phyloP scores from a whole-genome alignment of 208 protist species.

The Blechomonas ayalai region DNA sequence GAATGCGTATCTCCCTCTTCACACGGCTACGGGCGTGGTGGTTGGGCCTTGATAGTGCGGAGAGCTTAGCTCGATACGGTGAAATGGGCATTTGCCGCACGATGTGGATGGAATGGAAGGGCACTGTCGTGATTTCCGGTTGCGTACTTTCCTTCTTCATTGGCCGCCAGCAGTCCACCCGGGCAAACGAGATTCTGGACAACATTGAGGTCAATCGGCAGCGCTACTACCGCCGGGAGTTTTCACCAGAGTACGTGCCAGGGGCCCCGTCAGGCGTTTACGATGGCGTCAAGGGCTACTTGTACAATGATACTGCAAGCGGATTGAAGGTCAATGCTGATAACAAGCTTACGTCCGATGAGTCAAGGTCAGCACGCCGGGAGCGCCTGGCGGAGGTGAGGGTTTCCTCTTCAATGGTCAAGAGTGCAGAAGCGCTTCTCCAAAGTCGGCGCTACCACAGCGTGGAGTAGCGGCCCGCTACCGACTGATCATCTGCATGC shows the following conservation, averaged over 20 bases:
- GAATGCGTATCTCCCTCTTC: constrained; percentile 41
- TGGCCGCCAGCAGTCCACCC: constrained; percentile 39
- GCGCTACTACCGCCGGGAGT: constrained; percentile 62
- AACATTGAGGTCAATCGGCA: constrained; percentile 83
- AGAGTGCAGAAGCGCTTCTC: constrained; percentile 38
- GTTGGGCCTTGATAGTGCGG: constrained; percentile 57
- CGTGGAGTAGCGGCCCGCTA: no score
- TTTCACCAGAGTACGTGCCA: constrained; percentile 58
- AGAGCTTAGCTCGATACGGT: constrained; percentile 57
- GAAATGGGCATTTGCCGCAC: constrained; percentile 47
- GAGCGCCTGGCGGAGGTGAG: constrained; percentile 23
- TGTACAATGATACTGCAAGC: constrained; percentile 43
- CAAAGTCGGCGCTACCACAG: constrained; percentile 21
- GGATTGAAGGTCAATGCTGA: constrained; percentile 69
- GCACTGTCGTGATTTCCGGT: constrained; percentile 36
- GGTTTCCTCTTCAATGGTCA: constrained; percentile 64
- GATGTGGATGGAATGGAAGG: constrained; percentile 74
- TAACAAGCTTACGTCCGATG: constrained; percentile 31
- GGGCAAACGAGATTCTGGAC: constrained; percentile 71
- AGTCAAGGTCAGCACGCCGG: constrained; percentile 26
- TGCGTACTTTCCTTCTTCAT: constrained; percentile 33
- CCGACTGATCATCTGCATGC: no score
- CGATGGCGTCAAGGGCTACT: constrained; percentile 62
- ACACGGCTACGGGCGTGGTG: constrained; percentile 70
- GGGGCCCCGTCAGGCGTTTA: constrained; percentile 55